phyloP scores from a whole-genome alignment of 495 filamentous ascomycete species.

The Hypoxylon fuscum region DNA sequence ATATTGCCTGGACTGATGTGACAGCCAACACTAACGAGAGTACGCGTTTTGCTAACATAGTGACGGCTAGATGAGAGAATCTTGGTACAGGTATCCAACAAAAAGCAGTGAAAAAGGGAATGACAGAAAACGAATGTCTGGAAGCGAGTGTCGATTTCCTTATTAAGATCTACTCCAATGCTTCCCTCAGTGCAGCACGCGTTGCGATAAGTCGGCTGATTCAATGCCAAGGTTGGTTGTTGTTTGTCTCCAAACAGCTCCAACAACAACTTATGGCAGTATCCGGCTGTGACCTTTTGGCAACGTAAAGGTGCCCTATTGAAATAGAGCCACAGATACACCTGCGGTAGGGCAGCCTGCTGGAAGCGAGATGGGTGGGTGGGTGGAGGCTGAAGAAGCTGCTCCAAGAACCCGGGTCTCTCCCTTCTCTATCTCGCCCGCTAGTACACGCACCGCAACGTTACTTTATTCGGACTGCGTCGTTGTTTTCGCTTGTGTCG shows the following conservation, averaged over 20 bases:
- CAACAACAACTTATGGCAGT: constrained; percentile 7
- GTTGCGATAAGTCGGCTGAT: constrained; percentile 29
- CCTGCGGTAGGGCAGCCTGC: constrained; percentile 19
- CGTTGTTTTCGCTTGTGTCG: constrained; percentile 17
- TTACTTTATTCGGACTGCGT: constrained; percentile 32
- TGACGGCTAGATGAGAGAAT: constrained; percentile 24
- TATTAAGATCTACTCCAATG: constrained; percentile 20
- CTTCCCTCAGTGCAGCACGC: constrained; percentile 8
- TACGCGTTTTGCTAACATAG: constrained; percentile 44
- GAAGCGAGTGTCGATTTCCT: constrained; percentile 13
- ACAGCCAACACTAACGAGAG: constrained; percentile 46
- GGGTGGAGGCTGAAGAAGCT: constrained; percentile 27
- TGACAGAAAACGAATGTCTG: constrained; percentile 15
- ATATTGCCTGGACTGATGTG: constrained; percentile 60
- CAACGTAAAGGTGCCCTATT: constrained; percentile 23
- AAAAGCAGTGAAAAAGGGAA: too few relatives aligned
- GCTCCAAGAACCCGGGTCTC: constrained; percentile 21
- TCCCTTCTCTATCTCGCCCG: constrained; percentile 19
- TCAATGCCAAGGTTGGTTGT: constrained; percentile 24
- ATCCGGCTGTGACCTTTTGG: constrained; percentile 9
- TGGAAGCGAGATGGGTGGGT: constrained; percentile 3
- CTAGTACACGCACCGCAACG: constrained; percentile 38
- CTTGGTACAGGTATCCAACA: too few relatives aligned
- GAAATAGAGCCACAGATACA: constrained; percentile 26
- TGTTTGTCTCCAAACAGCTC: constrained; percentile 25